Conservation (phyloP, 2,329 filamentous ascomycete genomes). For the Colletotrichum limetticola region DNA sequence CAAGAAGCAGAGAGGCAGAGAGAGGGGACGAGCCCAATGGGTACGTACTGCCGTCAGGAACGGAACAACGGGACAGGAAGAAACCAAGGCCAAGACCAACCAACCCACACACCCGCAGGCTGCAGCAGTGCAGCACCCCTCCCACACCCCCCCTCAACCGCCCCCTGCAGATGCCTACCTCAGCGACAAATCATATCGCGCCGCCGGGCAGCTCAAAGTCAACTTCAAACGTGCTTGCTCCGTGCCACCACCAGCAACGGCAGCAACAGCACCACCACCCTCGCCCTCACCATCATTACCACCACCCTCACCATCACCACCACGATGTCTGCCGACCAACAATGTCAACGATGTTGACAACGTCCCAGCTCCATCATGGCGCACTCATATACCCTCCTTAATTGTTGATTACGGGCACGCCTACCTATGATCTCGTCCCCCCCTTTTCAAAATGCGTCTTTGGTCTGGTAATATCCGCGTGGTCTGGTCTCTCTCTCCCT, state of each 20-base stretch:
- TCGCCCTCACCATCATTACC: slow-evolving; percentile 7
- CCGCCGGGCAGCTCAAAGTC: slow-evolving; percentile 45
- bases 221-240: slow-evolving; percentile 52
- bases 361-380: slow-evolving; percentile 17
- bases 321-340: slow-evolving; percentile 24
- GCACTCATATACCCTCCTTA: slow-evolving; percentile 35
- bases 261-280: neutral
- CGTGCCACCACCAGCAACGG: slow-evolving; percentile 42
- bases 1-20: neutral
- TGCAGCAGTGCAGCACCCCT: too few species aligned
- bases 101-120: slow-evolving; percentile 35
- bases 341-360: slow-evolving; percentile 13
- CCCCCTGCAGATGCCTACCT: slow-evolving; percentile 40
- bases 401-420: slow-evolving; percentile 17
- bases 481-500: slow-evolving; percentile 15
- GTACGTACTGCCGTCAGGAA: slow-evolving; percentile 1
- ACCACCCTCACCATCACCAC: slow-evolving; percentile 3
- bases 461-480: neutral
- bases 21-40: neutral
- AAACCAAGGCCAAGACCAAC: slow-evolving; percentile 5
- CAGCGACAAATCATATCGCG: slow-evolving; percentile 43
- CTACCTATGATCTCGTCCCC: neutral
- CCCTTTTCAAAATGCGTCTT: neutral
- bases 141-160: neutral
- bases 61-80: neutral